phyloP scores from a whole-genome alignment of 148 eudicot genomes.

The Salicornia ramosissima region DNA sequence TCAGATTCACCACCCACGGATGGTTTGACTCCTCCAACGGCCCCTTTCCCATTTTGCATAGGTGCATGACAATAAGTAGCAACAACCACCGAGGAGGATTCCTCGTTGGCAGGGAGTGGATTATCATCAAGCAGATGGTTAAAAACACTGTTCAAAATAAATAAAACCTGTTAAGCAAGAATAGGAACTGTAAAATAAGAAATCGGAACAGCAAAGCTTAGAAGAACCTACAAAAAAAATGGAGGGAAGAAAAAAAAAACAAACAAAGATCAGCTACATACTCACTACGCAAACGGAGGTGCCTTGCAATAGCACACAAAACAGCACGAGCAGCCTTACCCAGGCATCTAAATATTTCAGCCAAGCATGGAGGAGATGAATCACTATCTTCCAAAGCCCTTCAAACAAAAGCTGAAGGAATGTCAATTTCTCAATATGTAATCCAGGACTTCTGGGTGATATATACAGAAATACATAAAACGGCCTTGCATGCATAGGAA shows the following conservation, averaged over 20 bases:
- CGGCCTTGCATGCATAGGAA: not conserved
- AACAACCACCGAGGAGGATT: slow-evolving; percentile 81
- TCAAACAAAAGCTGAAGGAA: slow-evolving; percentile 28
- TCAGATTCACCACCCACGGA: slow-evolving; percentile 56
- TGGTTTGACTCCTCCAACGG: slow-evolving; percentile 53
- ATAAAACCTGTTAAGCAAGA: slow-evolving; percentile 10
- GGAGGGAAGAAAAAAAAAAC: not conserved
- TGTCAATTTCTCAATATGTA: slow-evolving; percentile 23
- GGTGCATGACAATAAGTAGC: slow-evolving; percentile 53
- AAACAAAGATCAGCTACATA: slow-evolving; percentile 31
- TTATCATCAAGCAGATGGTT: slow-evolving; percentile 80
- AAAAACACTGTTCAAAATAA: slow-evolving; percentile 53
- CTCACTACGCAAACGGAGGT: slow-evolving; percentile 86
- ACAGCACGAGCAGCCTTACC: slow-evolving; percentile 84
- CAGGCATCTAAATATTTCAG: slow-evolving; percentile 78
- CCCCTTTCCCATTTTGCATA: slow-evolving; percentile 58
- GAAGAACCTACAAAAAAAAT: not conserved
- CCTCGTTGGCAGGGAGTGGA: slow-evolving; percentile 68
- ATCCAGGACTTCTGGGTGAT: slow-evolving; percentile 15
- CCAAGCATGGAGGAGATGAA: slow-evolving; percentile 87
- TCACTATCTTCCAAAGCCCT: slow-evolving; percentile 87
- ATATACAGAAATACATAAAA: not conserved
- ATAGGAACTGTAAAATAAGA: not conserved
- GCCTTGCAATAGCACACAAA: slow-evolving; percentile 75
- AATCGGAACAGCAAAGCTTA: not conserved